These are phyloP conservation scores for Boletus vinaceobasis DNA, from an alignment of 768 basidiomycete species.

Conservation along the genomic window DNA sequence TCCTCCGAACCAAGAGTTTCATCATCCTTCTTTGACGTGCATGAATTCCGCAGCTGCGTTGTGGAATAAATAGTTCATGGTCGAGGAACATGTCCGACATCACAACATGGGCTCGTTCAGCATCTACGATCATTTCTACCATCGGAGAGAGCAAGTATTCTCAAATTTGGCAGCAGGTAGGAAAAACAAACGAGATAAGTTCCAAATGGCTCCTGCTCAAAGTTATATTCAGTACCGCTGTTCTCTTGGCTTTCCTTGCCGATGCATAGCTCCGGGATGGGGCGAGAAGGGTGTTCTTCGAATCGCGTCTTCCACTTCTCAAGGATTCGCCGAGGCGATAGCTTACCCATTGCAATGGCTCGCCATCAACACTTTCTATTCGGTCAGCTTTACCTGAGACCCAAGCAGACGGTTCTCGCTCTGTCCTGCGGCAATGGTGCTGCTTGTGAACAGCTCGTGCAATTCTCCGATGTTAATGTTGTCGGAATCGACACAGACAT, in stretches of 20 bases:
- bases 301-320: conserved; percentile 1
- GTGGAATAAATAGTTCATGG: background rate
- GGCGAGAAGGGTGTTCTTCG: background rate
- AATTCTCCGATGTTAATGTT: conserved; percentile 5
- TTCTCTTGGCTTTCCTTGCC: background rate
- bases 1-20: background rate
- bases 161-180: background rate
- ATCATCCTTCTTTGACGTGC: too few species aligned
- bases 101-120: background rate
- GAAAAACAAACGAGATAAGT: background rate
- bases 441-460: background rate
- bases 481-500: conserved; percentile 4
- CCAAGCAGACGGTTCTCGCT: conserved; percentile 3
- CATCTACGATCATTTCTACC: background rate
- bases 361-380: conserved; percentile 8
- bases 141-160: background rate
- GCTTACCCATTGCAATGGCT: conserved; percentile 3
- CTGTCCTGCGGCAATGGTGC: conserved; percentile 1
- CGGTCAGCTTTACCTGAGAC: conserved; percentile 6
- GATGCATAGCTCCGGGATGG: too few species aligned
- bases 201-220: background rate
- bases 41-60: background rate
- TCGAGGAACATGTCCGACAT: background rate
- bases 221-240: background rate
- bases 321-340: conserved; percentile 3